Evolutionary conservation across 2,329 filamentous ascomycete species (phyloP).

Genomic region (Penicillium polonicum): DNA sequence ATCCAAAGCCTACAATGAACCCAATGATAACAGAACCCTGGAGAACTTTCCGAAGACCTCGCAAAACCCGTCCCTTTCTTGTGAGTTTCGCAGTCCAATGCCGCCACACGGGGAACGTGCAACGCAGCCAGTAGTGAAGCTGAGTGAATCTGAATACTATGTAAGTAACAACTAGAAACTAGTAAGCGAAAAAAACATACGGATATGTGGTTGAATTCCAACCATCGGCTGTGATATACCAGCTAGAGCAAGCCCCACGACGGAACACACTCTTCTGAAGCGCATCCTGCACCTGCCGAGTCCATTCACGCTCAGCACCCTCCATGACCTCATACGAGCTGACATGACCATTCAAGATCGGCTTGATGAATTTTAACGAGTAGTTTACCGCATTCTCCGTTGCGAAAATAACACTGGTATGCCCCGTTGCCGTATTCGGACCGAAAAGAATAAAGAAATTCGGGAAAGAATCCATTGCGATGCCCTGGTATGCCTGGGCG

Average conservation of each 20-base stretch:
- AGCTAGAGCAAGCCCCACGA: slow-evolving; percentile 48
- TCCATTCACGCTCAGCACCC: slow-evolving; percentile 49
- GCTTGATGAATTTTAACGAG: slow-evolving; percentile 58
- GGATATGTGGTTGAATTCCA: slow-evolving; percentile 54
- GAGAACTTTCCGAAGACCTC: slow-evolving; percentile 18
- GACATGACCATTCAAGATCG: slow-evolving; percentile 50
- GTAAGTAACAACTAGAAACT: slow-evolving; percentile 11
- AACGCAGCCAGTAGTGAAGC: slow-evolving; percentile 51
- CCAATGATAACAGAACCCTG: slow-evolving; percentile 22
- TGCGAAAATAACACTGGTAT: slow-evolving; percentile 60
- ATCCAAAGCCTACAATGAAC: slow-evolving; percentile 18
- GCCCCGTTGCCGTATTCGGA: slow-evolving; percentile 63
- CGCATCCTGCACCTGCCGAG: slow-evolving; percentile 47
- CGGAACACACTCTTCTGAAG: slow-evolving; percentile 50
- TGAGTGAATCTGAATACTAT: slow-evolving; percentile 46
- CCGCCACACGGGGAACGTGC: slow-evolving; percentile 54
- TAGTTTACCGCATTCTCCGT: slow-evolving; percentile 63
- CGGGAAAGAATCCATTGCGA: slow-evolving; percentile 59
- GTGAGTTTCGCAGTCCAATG: slow-evolving; percentile 57
- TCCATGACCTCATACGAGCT: slow-evolving; percentile 50
- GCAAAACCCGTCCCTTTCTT: slow-evolving; percentile 44
- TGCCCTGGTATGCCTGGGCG: slow-evolving; percentile 60
- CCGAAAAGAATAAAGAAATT: slow-evolving; percentile 66
- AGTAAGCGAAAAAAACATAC: slow-evolving; percentile 28
- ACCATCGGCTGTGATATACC: slow-evolving; percentile 50